Percentiles rank a stretch among this genome's conserved stretches.
These are phyloP conservation scores for Dipsacomyces acuminosporus DNA, from an alignment of 371 early-diverging fungal species.

Conservation along the genomic window DNA sequence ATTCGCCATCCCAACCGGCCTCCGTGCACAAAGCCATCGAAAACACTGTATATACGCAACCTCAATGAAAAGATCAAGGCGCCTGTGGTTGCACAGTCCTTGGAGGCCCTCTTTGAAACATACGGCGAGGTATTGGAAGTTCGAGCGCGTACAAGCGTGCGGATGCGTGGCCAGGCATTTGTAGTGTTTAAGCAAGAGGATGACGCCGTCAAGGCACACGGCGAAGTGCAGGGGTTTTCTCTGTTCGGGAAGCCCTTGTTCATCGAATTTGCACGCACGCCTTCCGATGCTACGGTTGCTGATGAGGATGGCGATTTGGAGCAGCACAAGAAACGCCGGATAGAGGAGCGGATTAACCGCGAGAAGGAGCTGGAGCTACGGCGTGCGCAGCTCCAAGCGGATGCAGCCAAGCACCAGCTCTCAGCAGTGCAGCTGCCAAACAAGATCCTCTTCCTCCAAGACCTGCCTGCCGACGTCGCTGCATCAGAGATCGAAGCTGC, in stretches of 20 bases:
- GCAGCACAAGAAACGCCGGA: constrained; percentile 14
- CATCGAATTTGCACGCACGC: constrained; percentile 72
- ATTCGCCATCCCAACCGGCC: constrained; percentile 53
- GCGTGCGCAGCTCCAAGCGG: neutral
- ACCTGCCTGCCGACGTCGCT: constrained; percentile 68
- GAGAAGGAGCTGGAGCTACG: constrained; percentile 8
- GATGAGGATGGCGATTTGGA: constrained; percentile 58
- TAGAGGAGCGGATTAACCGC: constrained; percentile 13
- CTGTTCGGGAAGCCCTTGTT: constrained; percentile 55
- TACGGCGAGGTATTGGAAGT: constrained; percentile 66
- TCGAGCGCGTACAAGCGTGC: constrained; percentile 60
- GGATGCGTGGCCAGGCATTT: constrained; percentile 80
- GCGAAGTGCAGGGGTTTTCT: constrained; percentile 56
- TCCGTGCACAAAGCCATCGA: constrained; percentile 58
- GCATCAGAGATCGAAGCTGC: constrained; percentile 56
- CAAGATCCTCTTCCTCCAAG: constrained; percentile 88
- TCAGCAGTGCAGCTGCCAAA: constrained; percentile 56
- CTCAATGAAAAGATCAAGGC: constrained; percentile 74
- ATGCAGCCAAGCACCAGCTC: neutral
- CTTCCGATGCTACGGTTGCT: constrained; percentile 74
- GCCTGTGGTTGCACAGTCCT: constrained; percentile 41
- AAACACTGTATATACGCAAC: constrained; percentile 80
- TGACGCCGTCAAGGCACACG: constrained; percentile 54
- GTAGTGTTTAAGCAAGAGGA: constrained; percentile 61
- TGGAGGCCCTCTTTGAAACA: constrained; percentile 53